Evolutionary conservation across 495 filamentous ascomycete species (phyloP).

Genomic region (Copromyces sp.): DNA sequence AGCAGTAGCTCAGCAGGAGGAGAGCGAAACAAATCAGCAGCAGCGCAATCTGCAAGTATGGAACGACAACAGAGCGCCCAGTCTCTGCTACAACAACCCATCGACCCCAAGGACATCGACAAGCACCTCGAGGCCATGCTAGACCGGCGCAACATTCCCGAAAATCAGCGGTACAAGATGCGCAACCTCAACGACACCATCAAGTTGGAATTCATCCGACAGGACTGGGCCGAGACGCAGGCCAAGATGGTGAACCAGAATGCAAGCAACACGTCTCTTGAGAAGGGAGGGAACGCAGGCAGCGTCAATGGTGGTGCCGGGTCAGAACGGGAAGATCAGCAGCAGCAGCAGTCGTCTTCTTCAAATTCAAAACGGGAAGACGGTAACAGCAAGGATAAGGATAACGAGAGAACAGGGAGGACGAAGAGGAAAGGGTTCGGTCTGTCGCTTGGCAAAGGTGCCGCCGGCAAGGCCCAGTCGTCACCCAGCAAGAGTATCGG

Average conservation of each 20-base stretch:
- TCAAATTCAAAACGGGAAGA: neutral
- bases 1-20: neutral
- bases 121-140: conserved; percentile 56
- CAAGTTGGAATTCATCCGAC: conserved; percentile 88
- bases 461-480: conserved; percentile 27
- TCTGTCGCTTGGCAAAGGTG: conserved; percentile 59
- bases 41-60: neutral
- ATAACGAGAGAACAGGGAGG: conserved; percentile 13
- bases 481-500: conserved; percentile 41
- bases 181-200: conserved; percentile 76
- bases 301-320: neutral
- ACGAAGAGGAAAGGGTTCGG: conserved; percentile 62
- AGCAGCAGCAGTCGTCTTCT: neutral
- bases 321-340: neutral
- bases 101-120: conserved; percentile 41
- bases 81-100: conserved; percentile 2
- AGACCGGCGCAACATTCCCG: conserved; percentile 82
- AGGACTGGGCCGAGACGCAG: conserved; percentile 63
- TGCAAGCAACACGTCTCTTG: conserved; percentile 21
- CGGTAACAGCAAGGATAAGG: conserved; percentile 22
- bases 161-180: conserved; percentile 90
- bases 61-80: neutral
- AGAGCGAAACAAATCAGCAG: neutral
- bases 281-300: neutral
- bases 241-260: conserved; percentile 29